Base-by-base conservation (phyloP, 2,329 filamentous ascomycete species). In the Septoria petroselini region DNA sequence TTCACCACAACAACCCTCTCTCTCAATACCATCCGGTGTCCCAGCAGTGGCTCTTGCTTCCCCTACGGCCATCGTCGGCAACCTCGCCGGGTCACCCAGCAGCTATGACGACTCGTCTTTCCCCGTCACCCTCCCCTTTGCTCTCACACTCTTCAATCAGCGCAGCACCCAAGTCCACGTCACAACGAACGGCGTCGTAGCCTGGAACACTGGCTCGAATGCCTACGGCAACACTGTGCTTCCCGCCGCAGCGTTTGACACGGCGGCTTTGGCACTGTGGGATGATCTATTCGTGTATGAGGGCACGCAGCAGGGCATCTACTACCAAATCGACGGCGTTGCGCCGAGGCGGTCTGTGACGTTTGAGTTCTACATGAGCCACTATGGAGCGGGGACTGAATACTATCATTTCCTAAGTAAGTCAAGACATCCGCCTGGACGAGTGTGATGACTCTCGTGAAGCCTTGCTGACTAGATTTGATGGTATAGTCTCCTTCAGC, bases 281-380 rank as follows among this genome's bases (percentile, higher is more conserved):
- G 53, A 57, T n/a, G 60, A 62, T 35, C 52, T 58, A 3, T 55
- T 49, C 41, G 54, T 62, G 23, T 53, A 53, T 39, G 31, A 23
- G 3, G 50, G 49, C 15, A 57, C 55, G 0, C 37, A 46, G 3
- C 55, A 61, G 15, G 58, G 60, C 14, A 53, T 62, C 46, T 62
- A 57, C 48, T 61, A 59, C 25, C 40, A 60, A 25, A 29, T 57
- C n/a, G 33, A 48, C 30, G 53, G 56, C 15, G 38, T 46, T 3
- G 33, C 40, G 4, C 39, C 41, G 0, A 41, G 44, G 6, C 35
- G 57, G 8, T 34, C 8, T 4, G 30, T 52, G 3, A 52, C 57
- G 3, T 58, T 58, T 27, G 58, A 59, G 35, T 61, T 31, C n/a
- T 59, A 59, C 31, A 29, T 38, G 2, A 25, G 30, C 3, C 29